Base-by-base conservation (phyloP, 2,329 filamentous ascomycete species). In the Penicillium sp. region DNA sequence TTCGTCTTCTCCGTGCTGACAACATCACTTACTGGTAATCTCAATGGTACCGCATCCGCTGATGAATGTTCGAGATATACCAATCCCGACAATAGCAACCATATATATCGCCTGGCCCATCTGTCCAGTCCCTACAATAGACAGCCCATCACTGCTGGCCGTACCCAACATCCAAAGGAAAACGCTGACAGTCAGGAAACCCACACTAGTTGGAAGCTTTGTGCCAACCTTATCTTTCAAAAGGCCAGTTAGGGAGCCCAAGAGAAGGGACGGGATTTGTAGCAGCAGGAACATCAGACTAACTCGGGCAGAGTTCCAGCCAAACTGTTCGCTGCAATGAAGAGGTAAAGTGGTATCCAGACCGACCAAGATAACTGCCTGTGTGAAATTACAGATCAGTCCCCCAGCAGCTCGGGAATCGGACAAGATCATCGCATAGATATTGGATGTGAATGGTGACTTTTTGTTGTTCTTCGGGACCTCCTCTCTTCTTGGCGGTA, bases 21-120 rank as follows among this genome's bases (percentile, higher is more conserved):
- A 7, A 14, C 6, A 13, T 24, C 8, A 26, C 49, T 45, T 35
- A 52, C 49, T 52, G 13, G 49, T 52, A 24, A 52, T 44, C 42
- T 52, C 49, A 22, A 52, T 44, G 2, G 42, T 45, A n/a, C 49
- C 49, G 26, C 49, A 52, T 8, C 49, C 49, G n/a, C 37, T 44
- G 14, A 45, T 52, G 11, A 52, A 22, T 4, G 49, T 52, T 29
- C 49, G 37, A 8, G 37, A 39, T 8, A 52, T 33, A 24, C 49
- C 49, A 52, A 52, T 45, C 3, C 49, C 49, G 3, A 43, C 39
- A 11, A 52, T 19, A 19, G 49, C 49, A 29, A 52, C 42, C 49
- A 52, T 52, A 7, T 52, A 52, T 26, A 44, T 33, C 13, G 42
- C 42, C 27, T 52, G 49, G 9, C 49, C 42, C 10, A 33, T 52